Evolutionary conservation across 176 grass and related monocot species (phyloP).

Genomic region (Eleusine indica): DNA sequence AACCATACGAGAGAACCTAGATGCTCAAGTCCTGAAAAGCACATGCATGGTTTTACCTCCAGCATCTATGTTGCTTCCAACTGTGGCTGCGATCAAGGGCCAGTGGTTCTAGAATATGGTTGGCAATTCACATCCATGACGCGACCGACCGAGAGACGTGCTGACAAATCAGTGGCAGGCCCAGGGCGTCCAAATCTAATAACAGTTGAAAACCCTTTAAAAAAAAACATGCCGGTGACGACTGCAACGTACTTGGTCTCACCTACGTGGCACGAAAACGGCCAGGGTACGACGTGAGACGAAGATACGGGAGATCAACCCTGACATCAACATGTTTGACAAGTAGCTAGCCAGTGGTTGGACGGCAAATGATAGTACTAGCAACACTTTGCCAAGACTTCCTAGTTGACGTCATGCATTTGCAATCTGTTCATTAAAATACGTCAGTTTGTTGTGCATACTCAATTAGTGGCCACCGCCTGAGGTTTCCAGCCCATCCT

Average conservation of each 20-base stretch:
- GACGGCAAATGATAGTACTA: background rate
- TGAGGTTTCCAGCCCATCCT: slow-evolving; percentile 1
- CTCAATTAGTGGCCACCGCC: background rate
- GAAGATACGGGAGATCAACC: slow-evolving; percentile 36
- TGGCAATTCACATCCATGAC: slow-evolving; percentile 9
- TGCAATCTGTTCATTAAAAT: background rate
- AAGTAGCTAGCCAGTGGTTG: slow-evolving; percentile 24
- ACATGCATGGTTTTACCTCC: background rate
- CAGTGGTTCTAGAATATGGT: background rate
- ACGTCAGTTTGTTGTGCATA: slow-evolving; percentile 20
- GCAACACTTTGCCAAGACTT: background rate
- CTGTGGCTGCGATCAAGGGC: background rate
- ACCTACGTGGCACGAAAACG: slow-evolving; percentile 33
- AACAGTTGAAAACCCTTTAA: background rate
- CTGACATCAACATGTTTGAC: slow-evolving; percentile 45
- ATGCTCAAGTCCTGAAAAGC: slow-evolving; percentile 3
- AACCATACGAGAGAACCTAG: background rate
- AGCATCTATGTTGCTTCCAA: background rate
- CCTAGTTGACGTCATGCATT: background rate
- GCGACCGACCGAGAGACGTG: slow-evolving; percentile 31
- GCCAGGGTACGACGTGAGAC: slow-evolving; percentile 38
- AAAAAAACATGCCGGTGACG: slow-evolving; percentile 30
- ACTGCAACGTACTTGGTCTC: background rate
- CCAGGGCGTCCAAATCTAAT: slow-evolving; percentile 10
- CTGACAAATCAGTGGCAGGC: background rate